Base-by-base conservation (phyloP, 306 rosid genomes). In the Vigna nakashimae region DNA sequence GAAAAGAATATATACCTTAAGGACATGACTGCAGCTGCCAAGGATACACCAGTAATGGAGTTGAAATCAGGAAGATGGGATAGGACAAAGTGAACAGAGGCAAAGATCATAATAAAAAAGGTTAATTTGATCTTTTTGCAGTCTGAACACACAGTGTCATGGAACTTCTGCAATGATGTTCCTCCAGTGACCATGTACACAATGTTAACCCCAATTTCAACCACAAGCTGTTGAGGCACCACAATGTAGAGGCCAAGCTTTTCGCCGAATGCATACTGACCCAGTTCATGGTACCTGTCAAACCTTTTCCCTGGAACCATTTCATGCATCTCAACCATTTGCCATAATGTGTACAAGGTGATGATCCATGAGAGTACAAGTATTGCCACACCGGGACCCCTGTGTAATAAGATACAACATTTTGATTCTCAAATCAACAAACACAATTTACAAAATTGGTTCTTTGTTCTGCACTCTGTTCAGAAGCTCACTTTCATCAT, bases 311-410 rank as follows among this genome's bases (percentile, higher is more conserved):
- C 94, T 0, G 97, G 97, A 42, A 91, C 92, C 91, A 89, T 91
- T 70, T 93, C 98, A 60, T 91, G 98, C 97, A 93, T 93, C 83
- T 91, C 85, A 58, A 91, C 91, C 97, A 93, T 93, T 86, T 91
- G 93, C 93, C 96, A 93, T 0, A 91, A 58, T 9, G 93, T 93
- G 89, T 86, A 91, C 0, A 91, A 38, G 3, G 97, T 88, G 64
- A 93, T 77, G 22, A 90, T 83, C 96, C 97, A 88, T 65, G 98
- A 93, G 0, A 93, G 72, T 10, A 91, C 38, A 7, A 93, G 74
- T 30, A 87, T 22, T 13, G 83, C 81, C 14, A 88, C 82, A 17
- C 97, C 98, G 1, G 97, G 97, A 55, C 96, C 97, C 98, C 98
- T 90, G 63, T 42, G 43, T 0, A 12, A 34, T 4, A 4, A 76